phyloP scores from a whole-genome alignment of 345 rosid genomes.

The Bruguiera parviflora region DNA sequence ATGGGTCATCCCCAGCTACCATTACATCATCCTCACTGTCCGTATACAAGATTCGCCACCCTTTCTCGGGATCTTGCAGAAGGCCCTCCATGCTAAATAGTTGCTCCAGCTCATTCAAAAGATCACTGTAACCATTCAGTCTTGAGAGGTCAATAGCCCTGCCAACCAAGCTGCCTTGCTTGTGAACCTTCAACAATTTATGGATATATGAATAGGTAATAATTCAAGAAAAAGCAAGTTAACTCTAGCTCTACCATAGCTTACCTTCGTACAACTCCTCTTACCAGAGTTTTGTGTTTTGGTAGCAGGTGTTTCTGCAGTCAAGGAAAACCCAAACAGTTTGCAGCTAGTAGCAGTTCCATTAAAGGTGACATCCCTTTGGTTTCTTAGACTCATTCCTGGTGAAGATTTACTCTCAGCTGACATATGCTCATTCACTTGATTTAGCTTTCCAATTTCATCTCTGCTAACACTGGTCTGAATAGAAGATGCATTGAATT shows the following conservation, averaged over 20 bases:
- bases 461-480: slow-evolving; percentile 29
- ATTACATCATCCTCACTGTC: slow-evolving; percentile 88
- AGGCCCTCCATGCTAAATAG: slow-evolving; percentile 89
- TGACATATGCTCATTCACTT: slow-evolving; percentile 34
- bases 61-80: slow-evolving; percentile 61
- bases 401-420: slow-evolving; percentile 37
- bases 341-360: slow-evolving; percentile 56
- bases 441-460: slow-evolving; percentile 37
- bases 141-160: slow-evolving; percentile 82
- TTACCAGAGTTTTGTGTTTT: slow-evolving; percentile 63
- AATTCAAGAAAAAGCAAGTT: slow-evolving; percentile 13
- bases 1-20: slow-evolving; percentile 93
- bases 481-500: slow-evolving; percentile 30
- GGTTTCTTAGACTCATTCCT: slow-evolving; percentile 34
- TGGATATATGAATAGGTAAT: slow-evolving; percentile 14
- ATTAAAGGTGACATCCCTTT: slow-evolving; percentile 33
- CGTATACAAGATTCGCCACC: slow-evolving; percentile 82
- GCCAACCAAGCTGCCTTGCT: slow-evolving; percentile 92
- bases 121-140: slow-evolving; percentile 65
- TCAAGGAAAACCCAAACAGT: slow-evolving; percentile 78
- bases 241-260: slow-evolving; percentile 15
- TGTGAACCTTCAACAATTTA: slow-evolving; percentile 65
- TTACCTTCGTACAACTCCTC: slow-evolving; percentile 92
- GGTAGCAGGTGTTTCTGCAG: slow-evolving; percentile 44
- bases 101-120: slow-evolving; percentile 66